phyloP scores from a whole-genome alignment of 176 grass and related monocot genomes.

The Aechmea fasciata region DNA sequence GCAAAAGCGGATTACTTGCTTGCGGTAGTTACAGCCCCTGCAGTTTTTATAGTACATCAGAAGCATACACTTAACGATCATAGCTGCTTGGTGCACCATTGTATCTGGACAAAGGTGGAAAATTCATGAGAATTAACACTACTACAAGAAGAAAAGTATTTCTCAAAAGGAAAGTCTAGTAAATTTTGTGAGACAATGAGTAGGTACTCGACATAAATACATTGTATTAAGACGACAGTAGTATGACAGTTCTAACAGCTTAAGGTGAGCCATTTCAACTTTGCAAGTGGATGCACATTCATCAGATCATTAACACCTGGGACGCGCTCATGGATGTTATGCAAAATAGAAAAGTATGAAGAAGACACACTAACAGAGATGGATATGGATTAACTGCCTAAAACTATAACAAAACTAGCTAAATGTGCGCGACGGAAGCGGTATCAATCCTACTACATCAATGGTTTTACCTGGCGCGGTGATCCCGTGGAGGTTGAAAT shows the following conservation, averaged over 20 bases:
- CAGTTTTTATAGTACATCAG: slow-evolving; percentile 86
- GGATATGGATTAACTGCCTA: too few relatives aligned
- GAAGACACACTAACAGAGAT: not conserved
- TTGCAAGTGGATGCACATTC: not conserved
- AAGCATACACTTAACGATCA: slow-evolving; percentile 73
- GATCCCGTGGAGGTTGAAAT: slow-evolving; percentile 93
- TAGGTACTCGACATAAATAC: too few relatives aligned
- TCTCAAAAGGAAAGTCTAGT: too few relatives aligned
- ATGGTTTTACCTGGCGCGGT: slow-evolving; percentile 53
- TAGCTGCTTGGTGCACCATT: slow-evolving; percentile 74
- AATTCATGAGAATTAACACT: too few relatives aligned
- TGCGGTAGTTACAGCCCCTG: slow-evolving; percentile 80
- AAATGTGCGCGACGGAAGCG: not conserved
- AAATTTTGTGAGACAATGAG: too few relatives aligned
- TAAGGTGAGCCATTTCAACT: too few relatives aligned
- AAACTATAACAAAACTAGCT: not conserved
- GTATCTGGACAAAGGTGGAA: too few relatives aligned
- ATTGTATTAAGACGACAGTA: too few relatives aligned
- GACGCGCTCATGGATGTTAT: not conserved
- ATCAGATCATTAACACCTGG: not conserved
- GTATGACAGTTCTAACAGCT: not conserved
- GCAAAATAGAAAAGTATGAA: not conserved
- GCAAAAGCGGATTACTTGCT: slow-evolving; percentile 40
- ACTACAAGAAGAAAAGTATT: too few relatives aligned
- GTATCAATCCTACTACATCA: not conserved